Conservation (phyloP, 306 rosid genomes). For the Cicer arietinum region DNA sequence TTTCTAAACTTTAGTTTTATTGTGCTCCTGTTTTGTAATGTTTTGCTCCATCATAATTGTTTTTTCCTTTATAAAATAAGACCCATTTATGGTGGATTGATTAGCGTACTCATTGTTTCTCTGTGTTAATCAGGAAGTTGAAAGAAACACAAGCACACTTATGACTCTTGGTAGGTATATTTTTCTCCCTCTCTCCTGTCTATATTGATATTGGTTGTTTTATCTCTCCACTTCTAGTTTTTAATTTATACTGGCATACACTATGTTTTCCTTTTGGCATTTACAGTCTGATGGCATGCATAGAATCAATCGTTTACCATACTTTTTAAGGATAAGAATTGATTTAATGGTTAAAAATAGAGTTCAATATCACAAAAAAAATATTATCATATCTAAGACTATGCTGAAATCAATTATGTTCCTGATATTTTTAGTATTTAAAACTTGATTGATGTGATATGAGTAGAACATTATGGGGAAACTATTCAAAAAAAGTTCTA, state of each 20-base stretch:
- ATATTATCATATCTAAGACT: too few relatives aligned
- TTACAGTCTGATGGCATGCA: too few relatives aligned
- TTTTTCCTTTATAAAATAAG: conserved; percentile 22
- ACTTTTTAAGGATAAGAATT: too few relatives aligned
- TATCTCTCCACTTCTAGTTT: conserved; percentile 11
- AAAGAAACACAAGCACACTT: conserved; percentile 77
- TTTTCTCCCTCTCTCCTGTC: conserved; percentile 24
- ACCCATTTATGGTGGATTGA: background rate
- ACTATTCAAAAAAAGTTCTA: too few relatives aligned
- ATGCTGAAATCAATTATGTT: too few relatives aligned
- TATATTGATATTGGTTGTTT: conserved; percentile 4
- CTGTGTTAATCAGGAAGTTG: conserved; percentile 75
- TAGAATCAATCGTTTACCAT: too few relatives aligned
- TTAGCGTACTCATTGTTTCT: conserved; percentile 37
- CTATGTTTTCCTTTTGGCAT: background rate
- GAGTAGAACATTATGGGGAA: too few relatives aligned
- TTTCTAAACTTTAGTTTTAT: background rate
- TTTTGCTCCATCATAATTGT: background rate
- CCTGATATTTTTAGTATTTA: too few relatives aligned
- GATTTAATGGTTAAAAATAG: too few relatives aligned
- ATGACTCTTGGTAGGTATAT: conserved; percentile 67
- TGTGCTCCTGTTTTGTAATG: background rate
- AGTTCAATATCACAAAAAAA: too few relatives aligned
- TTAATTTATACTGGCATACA: background rate
- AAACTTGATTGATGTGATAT: too few relatives aligned